Conservation (phyloP, 1,139 yeast species). For the Schwanniomyces etchellsii region DNA sequence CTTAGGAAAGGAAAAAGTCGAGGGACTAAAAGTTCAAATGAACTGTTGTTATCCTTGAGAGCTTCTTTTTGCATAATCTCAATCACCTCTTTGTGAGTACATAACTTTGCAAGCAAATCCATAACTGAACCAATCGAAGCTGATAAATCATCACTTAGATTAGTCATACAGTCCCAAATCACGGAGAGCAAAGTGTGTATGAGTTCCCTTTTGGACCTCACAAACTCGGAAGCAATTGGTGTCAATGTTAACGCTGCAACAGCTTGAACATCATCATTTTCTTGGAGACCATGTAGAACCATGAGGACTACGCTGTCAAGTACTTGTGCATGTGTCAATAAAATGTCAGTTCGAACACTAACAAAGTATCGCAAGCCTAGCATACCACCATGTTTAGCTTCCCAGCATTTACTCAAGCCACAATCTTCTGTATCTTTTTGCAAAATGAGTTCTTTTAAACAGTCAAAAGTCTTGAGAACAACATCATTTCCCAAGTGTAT, state of each 20-base stretch:
- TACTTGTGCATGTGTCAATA: conserved; percentile 53
- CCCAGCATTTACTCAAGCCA: conserved; percentile 63
- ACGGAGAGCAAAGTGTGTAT: conserved; percentile 67
- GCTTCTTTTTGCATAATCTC: conserved; percentile 66
- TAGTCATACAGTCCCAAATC: conserved; percentile 84
- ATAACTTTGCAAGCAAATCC: conserved; percentile 86
- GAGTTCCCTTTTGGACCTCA: conserved; percentile 52
- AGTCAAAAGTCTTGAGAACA: conserved; percentile 56
- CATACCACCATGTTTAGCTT: conserved; percentile 98
- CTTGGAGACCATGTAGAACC: conserved; percentile 81
- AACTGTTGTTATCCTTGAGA: conserved; percentile 41
- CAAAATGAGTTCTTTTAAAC: conserved; percentile 63
- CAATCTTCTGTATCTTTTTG: conserved; percentile 48
- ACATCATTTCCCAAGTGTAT: conserved; percentile 57
- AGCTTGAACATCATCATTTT: conserved; percentile 91
- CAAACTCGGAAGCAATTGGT: conserved; percentile 85
- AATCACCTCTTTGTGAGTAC: conserved; percentile 75
- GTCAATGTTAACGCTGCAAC: conserved; percentile 91
- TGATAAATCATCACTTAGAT: conserved; percentile 82
- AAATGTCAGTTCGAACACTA: conserved; percentile 76
- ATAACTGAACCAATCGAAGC: conserved; percentile 95
- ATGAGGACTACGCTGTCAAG: conserved; percentile 72
- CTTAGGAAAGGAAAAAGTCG: conserved; percentile 87
- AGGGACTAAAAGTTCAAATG: conserved; percentile 77
- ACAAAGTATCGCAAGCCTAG: conserved; percentile 89